A percentile compares a stretch with the other conserved stretches of the same genome.
These are phyloP conservation scores for Penicillium daleae DNA, from an alignment of 495 filamentous ascomycete species.

Conservation along the genomic window DNA sequence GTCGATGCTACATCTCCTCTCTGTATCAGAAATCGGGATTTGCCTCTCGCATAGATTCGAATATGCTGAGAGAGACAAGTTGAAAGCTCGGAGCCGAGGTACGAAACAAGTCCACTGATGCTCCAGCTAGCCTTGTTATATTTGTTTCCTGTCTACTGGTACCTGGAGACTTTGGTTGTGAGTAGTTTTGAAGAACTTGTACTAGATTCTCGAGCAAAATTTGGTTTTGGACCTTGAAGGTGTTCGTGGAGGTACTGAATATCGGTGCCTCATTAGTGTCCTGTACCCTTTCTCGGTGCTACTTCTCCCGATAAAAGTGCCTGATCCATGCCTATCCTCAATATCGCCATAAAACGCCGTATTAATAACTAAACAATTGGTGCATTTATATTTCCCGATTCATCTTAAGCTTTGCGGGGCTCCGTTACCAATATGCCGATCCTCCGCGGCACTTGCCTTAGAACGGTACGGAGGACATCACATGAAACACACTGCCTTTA, in stretches of 20 bases:
- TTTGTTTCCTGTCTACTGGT: neutral
- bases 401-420: conserved; percentile 15
- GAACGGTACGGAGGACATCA: neutral
- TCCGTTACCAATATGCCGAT: conserved; percentile 1
- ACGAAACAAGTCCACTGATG: neutral
- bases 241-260: neutral
- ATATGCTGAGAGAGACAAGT: too few relatives aligned
- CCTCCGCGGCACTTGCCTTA: conserved; percentile 12
- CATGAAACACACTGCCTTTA: conserved; percentile 6
- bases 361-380: neutral
- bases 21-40: neutral
- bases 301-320: neutral
- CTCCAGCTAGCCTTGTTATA: neutral
- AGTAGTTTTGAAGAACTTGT: too few relatives aligned
- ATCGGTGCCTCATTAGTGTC: neutral
- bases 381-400: conserved; percentile 5
- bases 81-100: too few relatives aligned
- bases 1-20: too few relatives aligned
- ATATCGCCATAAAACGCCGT: neutral
- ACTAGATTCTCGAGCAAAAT: too few relatives aligned
- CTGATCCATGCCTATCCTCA: neutral
- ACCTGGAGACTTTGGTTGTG: too few relatives aligned
- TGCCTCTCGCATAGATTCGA: too few relatives aligned
- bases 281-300: too few relatives aligned
- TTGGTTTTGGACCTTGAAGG: neutral